Base-by-base conservation (phyloP, 768 basidiomycete genomes). In the Tubosaeta sp. region DNA sequence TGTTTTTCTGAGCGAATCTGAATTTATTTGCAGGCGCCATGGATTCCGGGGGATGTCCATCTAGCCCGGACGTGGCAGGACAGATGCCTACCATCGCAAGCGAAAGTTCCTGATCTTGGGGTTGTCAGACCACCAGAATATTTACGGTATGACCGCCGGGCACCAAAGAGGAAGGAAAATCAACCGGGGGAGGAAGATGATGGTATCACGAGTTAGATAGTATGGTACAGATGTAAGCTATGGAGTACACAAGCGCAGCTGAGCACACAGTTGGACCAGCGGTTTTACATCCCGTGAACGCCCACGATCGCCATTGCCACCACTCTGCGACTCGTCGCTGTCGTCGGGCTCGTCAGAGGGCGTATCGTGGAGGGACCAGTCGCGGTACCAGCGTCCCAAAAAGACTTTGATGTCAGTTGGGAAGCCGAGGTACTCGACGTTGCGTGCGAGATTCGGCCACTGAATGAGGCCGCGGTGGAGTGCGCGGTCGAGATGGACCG, bases 401-500 rank as follows among this genome's bases (percentile, higher is more conserved):
- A 87, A 87, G 14, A 83, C 68, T 65, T 90, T 92, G 67, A 94
- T 82, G 39, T 87, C 84, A 16, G 81, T 71, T 46, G 81, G 75
- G 54, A 94, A 77, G 18, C 83, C 86, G 44, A 95, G 83, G 62
- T 90, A 94, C 64, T 94, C 91, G 63, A 87, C 90, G 66, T 94
- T 95, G 53, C 86, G 82, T 18, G 89, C 89, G 53, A 94, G 74
- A 25, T 89, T 90, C 59, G 93, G 87, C 92, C 91, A 94, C 42
- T 81, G 80, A 40, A 91, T 76, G 46, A 74, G 66, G 18, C 85
- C 83, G 18, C 74, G 70, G 53, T 80, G 78, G 12, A 95, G 79
- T 36, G 79, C 83, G 21, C 81, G 75, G 60, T 86, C 81, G 59
- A 95, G 84, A 48, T 74, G 75, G 38, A 71, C 68, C 12, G 80